A percentile compares a stretch with the other conserved stretches of the same genome.
These are phyloP conservation scores for Articulospora tetracladia DNA, from an alignment of 495 filamentous ascomycete species.

Conservation along the genomic window DNA sequence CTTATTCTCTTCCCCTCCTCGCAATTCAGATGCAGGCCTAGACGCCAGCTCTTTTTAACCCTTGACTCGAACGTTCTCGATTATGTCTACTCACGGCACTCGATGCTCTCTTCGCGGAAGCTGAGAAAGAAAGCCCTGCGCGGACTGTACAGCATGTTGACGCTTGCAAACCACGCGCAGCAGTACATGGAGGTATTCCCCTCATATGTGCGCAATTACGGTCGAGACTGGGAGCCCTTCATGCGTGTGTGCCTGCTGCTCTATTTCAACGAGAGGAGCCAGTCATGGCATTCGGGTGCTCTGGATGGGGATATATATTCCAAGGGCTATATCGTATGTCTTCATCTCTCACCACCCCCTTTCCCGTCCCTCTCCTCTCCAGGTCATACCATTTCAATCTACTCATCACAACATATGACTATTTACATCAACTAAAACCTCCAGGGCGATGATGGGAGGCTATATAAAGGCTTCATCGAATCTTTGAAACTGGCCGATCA, in stretches of 20 bases:
- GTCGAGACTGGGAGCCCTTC: slow-evolving; percentile 1
- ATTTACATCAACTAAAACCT: no score
- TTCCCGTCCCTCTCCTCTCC: no score
- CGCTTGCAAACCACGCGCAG: not conserved
- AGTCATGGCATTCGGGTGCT: slow-evolving; percentile 1
- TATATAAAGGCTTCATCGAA: slow-evolving; percentile 8
- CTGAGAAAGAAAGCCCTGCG: slow-evolving; percentile 1
- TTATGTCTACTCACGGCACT: not conserved
- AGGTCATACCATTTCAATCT: no score
- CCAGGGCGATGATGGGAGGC: slow-evolving; percentile 4
- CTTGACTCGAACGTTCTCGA: slow-evolving; percentile 13
- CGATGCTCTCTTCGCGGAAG: not conserved
- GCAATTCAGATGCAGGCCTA: slow-evolving; percentile 5
- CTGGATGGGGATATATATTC: slow-evolving; percentile 3
- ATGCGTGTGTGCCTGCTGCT: slow-evolving; percentile 2
- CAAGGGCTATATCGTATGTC: not conserved
- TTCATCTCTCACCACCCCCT: no score
- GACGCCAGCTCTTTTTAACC: no score
- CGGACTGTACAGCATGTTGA: not conserved
- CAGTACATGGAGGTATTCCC: slow-evolving; percentile 7
- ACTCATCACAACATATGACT: no score
- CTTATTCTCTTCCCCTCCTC: slow-evolving; percentile 9
- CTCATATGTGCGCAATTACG: slow-evolving; percentile 1
- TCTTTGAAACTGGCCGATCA: not conserved
- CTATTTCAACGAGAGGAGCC: not conserved